Evolutionary conservation across 352 stramenopile genomes (phyloP), one percentile per base, ranked within the genome.

Genomic region (Globisporangium canariense): DNA sequence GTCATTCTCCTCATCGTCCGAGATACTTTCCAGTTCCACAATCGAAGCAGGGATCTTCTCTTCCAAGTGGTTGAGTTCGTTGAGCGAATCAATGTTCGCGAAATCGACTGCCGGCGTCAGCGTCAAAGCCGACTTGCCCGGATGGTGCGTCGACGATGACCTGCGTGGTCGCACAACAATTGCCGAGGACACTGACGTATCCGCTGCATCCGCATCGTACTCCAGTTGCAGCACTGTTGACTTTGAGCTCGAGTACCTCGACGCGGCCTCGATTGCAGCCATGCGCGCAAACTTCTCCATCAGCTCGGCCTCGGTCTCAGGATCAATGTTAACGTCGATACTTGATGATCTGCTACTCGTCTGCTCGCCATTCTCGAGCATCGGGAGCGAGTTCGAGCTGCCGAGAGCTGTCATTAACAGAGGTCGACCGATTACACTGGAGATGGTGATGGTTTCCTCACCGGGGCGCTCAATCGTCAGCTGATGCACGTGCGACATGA

Each of bases 381-480:
- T 38, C 22, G 71, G 68, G 16, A 87, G 52, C 10, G 72, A 64
- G 20, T 51, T 62, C 28, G 76, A 53, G 30, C 51, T 61, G 6
- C 70, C 70, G 1, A 77, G 58, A 16, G 79, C 66, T 20, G 86
- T 73, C 65, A 91, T 76, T 60, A 92, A 69, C 22, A 92, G 58
- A 1, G 79, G 71, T 3, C 75, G 77, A 49, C 73, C 79, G 47
- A 93, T 87, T n/a, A 88, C 70, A 63, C 83, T 90, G 11, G 83
- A 89, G 59, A 93, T 93, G 4, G 78, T 89, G 32, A 93, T 89
- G 52, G 78, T 77, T n/a, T 88, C 78, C 51, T 88, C 71, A 38
- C 80, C 83, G 25, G 79, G 78, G 13, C 77, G 78, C 20, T 90
- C 78, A 47, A 93, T 89, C 9, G 77, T 86, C 32, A 93, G 71